Base-by-base conservation (phyloP, 371 early-diverging fungal species). In the Mortierella polycephala region DNA sequence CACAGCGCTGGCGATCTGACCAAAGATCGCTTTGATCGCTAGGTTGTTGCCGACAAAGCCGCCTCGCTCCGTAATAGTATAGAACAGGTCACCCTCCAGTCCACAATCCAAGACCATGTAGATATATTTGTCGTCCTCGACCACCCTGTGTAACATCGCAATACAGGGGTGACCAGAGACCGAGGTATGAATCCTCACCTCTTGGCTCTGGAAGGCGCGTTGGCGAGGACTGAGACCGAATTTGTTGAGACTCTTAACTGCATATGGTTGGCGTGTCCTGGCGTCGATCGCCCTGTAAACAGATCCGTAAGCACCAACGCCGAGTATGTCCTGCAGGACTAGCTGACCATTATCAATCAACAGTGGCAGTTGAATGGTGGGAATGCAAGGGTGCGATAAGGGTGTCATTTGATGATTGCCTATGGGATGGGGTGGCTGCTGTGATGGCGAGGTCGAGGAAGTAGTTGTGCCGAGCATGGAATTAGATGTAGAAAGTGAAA, bases 91-190 rank as follows among this genome's bases (percentile, higher is more conserved):
- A 37, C 90, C 91, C 54, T 91, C 89, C 14, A 75, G 71, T 54
- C 91, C 91, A 74, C 87, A 88, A 71, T 94, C 94, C 23, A 95
- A 75, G 16, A 93, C 88, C 62, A 94, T 83, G 73, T 91, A 91
- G n/a, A 91, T 84, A 75, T 87, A 89, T 13, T 91, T 87, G 10
- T 75, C 79, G 45, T 90, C 89, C 44, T 88, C 88, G 62, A 94
- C 85, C 44, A 93, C 90, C 56, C 90, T 90, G 72, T 92, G 84
- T 41, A 96, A 84, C 50, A 83, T 84, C 45, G 94, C 89, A 65
- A 97, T 90, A 66, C 93, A 88, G 13, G 86, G 87, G 81, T 95
- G 94, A 7, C 80, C 85, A 16, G 87, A 85, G 39, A 95, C 85
- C 40, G 74, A 67, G 16, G 84, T 82, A 67, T 96, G 93, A 46